phyloP scores from a whole-genome alignment of 1,284 basidiomycete genomes.

The Cystobasidium slooffiae region DNA sequence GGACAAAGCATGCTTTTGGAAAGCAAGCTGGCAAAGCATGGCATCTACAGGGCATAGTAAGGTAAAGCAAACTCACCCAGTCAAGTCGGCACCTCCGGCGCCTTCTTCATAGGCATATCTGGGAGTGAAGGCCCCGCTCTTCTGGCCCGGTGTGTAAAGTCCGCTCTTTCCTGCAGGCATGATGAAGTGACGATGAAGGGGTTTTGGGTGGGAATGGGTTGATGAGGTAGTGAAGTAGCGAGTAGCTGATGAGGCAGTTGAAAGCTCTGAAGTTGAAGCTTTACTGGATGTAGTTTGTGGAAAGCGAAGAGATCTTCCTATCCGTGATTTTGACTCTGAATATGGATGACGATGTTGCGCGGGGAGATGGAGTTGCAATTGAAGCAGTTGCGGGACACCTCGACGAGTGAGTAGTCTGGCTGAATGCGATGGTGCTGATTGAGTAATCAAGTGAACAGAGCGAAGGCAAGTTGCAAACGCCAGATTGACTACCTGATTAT shows the following conservation, averaged over 20 bases:
- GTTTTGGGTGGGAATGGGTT: neutral
- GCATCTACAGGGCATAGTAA: neutral
- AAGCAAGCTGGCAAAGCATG: neutral
- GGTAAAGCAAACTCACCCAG: slow-evolving; percentile 28
- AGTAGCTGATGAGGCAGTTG: neutral
- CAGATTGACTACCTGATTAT: too few species aligned
- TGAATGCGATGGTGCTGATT: too few species aligned
- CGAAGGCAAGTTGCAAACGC: too few species aligned
- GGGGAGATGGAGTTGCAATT: too few species aligned
- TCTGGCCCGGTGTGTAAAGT: slow-evolving; percentile 43
- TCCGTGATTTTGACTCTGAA: neutral
- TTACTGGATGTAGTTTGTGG: neutral
- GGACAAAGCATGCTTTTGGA: slow-evolving; percentile 13
- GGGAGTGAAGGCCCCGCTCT: slow-evolving; percentile 31
- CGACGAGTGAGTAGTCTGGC: too few species aligned
- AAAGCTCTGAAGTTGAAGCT: neutral
- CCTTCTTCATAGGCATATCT: slow-evolving; percentile 39
- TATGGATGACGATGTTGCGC: too few species aligned
- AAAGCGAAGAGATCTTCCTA: neutral
- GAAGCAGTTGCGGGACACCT: too few species aligned
- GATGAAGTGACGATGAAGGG: neutral
- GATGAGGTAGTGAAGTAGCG: neutral
- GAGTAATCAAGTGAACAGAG: too few species aligned
- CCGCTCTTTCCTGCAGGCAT: slow-evolving; percentile 41
- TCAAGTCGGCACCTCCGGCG: slow-evolving; percentile 35